Percentiles rank a stretch among this genome's conserved stretches.
Evolutionary conservation across 306 rosid genomes (phyloP).

Genomic region (Lathyrus oleraceus): DNA sequence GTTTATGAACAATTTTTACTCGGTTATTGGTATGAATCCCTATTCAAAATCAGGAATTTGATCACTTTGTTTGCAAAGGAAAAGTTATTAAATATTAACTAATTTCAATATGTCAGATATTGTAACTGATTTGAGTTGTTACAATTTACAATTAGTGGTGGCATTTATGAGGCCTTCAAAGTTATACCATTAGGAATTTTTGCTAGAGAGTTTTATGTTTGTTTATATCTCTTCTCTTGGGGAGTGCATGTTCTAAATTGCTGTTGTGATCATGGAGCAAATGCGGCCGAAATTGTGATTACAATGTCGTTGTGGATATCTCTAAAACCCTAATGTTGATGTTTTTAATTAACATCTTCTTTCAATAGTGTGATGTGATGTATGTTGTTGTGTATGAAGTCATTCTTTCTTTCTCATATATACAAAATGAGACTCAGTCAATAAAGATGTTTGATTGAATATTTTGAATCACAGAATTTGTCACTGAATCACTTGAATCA

Average conservation of each 20-base stretch:
- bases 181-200: not conserved
- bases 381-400: not conserved
- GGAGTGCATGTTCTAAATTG: not conserved
- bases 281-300: not conserved
- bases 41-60: slow-evolving; percentile 18
- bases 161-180: slow-evolving; percentile 5
- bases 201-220: not conserved
- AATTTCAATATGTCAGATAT: not conserved
- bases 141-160: not conserved
- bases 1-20: slow-evolving; percentile 21
- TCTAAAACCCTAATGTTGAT: not conserved
- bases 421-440: not conserved
- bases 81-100: slow-evolving; percentile 1
- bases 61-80: slow-evolving; percentile 6
- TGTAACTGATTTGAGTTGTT: not conserved
- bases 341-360: slow-evolving; percentile 5
- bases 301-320: not conserved
- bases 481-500: not conserved
- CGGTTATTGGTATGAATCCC: slow-evolving; percentile 11
- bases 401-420: not conserved
- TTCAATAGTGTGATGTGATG: slow-evolving; percentile 14
- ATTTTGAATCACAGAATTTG: not conserved
- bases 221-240: not conserved
- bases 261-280: not conserved
- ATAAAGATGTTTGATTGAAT: too few relatives aligned